Percentiles rank a stretch among this genome's conserved stretches.
Conservation (phyloP, 1,139 yeast species). For the Tardiomyces blankii region DNA sequence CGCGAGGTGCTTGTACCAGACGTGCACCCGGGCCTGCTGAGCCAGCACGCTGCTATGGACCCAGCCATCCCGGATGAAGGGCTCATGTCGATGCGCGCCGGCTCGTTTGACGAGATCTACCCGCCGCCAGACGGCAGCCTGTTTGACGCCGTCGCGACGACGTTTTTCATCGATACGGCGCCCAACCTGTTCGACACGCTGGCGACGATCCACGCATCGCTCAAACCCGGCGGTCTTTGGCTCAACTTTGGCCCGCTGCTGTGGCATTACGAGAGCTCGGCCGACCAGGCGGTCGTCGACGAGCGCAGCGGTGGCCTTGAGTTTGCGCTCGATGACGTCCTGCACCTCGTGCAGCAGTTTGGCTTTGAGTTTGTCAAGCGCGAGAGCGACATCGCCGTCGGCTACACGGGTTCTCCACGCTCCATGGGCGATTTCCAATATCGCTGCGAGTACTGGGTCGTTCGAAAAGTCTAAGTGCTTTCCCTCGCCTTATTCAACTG, state of each 20-base stretch:
- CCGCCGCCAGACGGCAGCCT: constrained; percentile 35
- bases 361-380: constrained; percentile 46
- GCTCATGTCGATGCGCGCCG: constrained; percentile 67
- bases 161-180: constrained; percentile 75
- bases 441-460: constrained; percentile 67
- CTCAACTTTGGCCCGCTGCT: constrained; percentile 75
- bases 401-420: constrained; percentile 45
- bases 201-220: constrained; percentile 41
- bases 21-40: constrained; percentile 15
- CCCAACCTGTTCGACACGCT: constrained; percentile 62
- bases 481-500: too few relatives aligned
- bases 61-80: constrained; percentile 31
- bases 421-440: constrained; percentile 50
- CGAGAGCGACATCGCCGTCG: constrained; percentile 35
- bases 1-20: constrained; percentile 38
- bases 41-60: constrained; percentile 35
- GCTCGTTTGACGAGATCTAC: constrained; percentile 68
- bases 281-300: constrained; percentile 20
- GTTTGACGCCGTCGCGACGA: constrained; percentile 53
- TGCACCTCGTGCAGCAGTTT: constrained; percentile 34
- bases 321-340: constrained; percentile 48
- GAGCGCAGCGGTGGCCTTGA: constrained; percentile 45
- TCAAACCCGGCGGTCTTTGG: constrained; percentile 57
- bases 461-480: constrained; percentile 16
- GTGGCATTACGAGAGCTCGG: constrained; percentile 67